Conservation (phyloP, 352 stramenopile species). For the Globisporangium echinulatum region DNA sequence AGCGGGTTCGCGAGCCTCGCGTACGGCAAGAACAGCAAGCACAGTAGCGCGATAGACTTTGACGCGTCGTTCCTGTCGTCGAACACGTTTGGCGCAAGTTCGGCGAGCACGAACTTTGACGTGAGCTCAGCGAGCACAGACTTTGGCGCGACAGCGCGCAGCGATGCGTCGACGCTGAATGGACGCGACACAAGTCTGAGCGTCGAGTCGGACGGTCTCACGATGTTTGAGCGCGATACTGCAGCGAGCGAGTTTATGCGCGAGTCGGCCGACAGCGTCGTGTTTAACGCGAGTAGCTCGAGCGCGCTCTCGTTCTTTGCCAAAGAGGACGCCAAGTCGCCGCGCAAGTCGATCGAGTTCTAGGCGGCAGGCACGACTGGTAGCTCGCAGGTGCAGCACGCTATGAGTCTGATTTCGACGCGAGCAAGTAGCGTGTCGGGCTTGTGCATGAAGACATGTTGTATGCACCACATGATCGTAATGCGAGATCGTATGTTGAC, state of each 20-base stretch:
- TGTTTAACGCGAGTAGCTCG: constrained; percentile 22
- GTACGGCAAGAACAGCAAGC: background rate
- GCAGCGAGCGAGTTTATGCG: constrained; percentile 29
- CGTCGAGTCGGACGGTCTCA: constrained; percentile 19
- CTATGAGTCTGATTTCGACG: too few species aligned
- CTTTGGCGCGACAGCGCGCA: constrained; percentile 3
- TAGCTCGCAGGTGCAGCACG: background rate
- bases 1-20: constrained; percentile 6
- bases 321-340: constrained; percentile 7
- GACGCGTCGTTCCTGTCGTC: constrained; percentile 5
- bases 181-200: constrained; percentile 17
- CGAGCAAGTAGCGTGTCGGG: background rate
- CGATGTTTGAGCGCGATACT: constrained; percentile 24
- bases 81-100: constrained; percentile 2
- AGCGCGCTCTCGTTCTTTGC: constrained; percentile 26
- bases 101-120: constrained; percentile 1
- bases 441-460: too few species aligned
- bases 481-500: too few species aligned
- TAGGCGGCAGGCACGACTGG: background rate
- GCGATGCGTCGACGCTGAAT: constrained; percentile 2
- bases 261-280: constrained; percentile 20
- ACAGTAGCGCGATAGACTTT: constrained; percentile 1
- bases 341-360: constrained; percentile 15
- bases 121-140: background rate
- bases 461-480: too few species aligned